Percentiles rank a stretch among this genome's conserved stretches.
Evolutionary conservation across 2,329 filamentous ascomycete genomes (phyloP).

Genomic region (Aspergillus vadensis): DNA sequence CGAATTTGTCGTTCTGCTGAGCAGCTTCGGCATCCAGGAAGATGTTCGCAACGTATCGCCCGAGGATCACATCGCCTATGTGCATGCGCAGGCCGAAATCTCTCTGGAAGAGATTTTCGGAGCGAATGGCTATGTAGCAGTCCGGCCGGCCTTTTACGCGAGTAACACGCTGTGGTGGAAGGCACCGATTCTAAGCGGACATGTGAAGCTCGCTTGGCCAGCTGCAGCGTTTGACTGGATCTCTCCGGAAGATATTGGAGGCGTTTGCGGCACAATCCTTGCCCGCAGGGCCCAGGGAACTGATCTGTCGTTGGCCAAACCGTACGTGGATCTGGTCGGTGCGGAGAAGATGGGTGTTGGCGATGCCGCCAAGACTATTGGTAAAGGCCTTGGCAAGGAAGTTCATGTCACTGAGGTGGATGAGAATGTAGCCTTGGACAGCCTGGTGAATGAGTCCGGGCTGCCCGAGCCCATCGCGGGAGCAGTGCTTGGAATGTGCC

Average conservation of each 20-base stretch:
- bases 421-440: background rate
- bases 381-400: background rate
- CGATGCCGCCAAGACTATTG: slow-evolving; percentile 11
- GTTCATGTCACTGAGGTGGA: background rate
- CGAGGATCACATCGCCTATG: slow-evolving; percentile 39
- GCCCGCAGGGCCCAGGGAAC: slow-evolving; percentile 29
- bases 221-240: slow-evolving; percentile 44
- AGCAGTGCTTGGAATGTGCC: background rate
- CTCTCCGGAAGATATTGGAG: slow-evolving; percentile 49
- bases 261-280: slow-evolving; percentile 45
- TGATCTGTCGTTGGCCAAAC: no score
- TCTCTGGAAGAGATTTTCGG: slow-evolving; percentile 47
- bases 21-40: slow-evolving; percentile 40
- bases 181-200: slow-evolving; percentile 29
- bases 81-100: slow-evolving; percentile 51
- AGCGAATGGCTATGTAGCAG: slow-evolving; percentile 38
- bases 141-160: slow-evolving; percentile 50
- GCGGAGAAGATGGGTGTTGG: background rate
- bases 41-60: slow-evolving; percentile 31
- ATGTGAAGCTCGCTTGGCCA: slow-evolving; percentile 36
- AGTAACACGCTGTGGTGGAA: slow-evolving; percentile 43
- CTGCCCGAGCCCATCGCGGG: background rate
- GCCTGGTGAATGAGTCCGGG: background rate
- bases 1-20: slow-evolving; percentile 51
- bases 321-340: slow-evolving; percentile 18